A percentile compares a stretch with the other conserved stretches of the same genome.
These are phyloP conservation scores for Boletellus sp. DNA, from an alignment of 1,284 basidiomycete species.

Conservation along the genomic window DNA sequence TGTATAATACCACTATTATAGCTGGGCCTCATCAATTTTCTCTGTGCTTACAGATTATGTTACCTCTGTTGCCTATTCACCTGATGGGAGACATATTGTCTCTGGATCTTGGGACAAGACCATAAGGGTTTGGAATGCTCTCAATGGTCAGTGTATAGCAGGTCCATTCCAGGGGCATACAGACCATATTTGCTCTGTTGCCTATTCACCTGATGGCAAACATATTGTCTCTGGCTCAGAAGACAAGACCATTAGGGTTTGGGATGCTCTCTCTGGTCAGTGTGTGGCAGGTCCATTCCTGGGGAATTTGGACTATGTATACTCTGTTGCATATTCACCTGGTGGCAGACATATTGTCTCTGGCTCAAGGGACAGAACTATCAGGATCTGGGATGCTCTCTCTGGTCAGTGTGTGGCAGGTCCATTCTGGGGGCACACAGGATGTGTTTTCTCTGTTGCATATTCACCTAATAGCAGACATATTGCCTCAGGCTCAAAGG, in stretches of 20 bases:
- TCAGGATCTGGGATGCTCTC: no score
- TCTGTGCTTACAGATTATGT: not conserved
- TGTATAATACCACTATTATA: no score
- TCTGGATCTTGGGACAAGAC: not conserved
- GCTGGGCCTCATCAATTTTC: no score
- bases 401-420: no score
- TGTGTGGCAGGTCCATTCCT: not conserved
- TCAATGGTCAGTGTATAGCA: not conserved
- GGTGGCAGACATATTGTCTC: not conserved
- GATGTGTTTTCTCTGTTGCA: no score
- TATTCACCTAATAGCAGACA: no score
- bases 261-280: not conserved
- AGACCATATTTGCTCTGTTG: not conserved
- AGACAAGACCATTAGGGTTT: not conserved
- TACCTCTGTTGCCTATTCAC: not conserved
- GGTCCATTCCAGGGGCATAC: not conserved
- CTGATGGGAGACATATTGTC: not conserved
- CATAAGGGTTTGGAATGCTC: not conserved
- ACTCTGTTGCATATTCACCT: not conserved
- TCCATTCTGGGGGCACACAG: no score
- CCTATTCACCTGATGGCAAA: not conserved
- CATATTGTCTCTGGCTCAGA: not conserved
- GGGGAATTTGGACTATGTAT: not conserved
- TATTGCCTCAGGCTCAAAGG: no score
- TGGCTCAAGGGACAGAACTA: not conserved